Evolutionary conservation across 371 early-diverging fungal genomes (phyloP).

Genomic region (Syncephalis plumigaleata): DNA sequence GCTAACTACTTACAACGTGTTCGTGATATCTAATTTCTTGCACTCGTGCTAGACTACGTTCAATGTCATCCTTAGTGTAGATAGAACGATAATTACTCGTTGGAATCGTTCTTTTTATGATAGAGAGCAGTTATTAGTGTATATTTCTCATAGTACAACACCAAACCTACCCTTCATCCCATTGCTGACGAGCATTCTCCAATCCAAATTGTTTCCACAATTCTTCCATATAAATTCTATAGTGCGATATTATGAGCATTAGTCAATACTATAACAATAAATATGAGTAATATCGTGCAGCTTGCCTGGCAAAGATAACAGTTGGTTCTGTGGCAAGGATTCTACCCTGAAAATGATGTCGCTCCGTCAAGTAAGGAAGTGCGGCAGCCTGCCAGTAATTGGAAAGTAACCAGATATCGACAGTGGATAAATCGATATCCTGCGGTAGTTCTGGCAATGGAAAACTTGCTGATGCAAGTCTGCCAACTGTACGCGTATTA

Average conservation of each 20-base stretch:
- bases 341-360: conserved; percentile 59
- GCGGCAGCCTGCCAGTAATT: conserved; percentile 55
- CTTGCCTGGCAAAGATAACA: conserved; percentile 50
- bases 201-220: too few relatives aligned
- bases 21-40: conserved; percentile 43
- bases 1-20: conserved; percentile 17
- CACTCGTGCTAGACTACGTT: conserved; percentile 39
- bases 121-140: too few relatives aligned
- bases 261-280: too few relatives aligned
- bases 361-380: conserved; percentile 71
- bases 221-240: too few relatives aligned
- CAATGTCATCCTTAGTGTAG: conserved; percentile 36
- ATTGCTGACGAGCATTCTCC: too few relatives aligned
- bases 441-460: too few relatives aligned
- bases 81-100: conserved; percentile 9
- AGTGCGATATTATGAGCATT: too few relatives aligned
- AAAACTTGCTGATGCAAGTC: too few relatives aligned
- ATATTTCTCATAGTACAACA: too few relatives aligned
- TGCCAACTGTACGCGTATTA: too few relatives aligned
- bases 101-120: too few relatives aligned
- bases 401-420: conserved; percentile 63
- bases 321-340: conserved; percentile 71
- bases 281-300: neutral
- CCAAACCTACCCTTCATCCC: too few relatives aligned
- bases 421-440: conserved; percentile 23